A percentile compares a stretch with the other conserved stretches of the same genome.
Evolutionary conservation across 2,329 filamentous ascomycete species (phyloP).

Genomic region (Clonostachys sp.): DNA sequence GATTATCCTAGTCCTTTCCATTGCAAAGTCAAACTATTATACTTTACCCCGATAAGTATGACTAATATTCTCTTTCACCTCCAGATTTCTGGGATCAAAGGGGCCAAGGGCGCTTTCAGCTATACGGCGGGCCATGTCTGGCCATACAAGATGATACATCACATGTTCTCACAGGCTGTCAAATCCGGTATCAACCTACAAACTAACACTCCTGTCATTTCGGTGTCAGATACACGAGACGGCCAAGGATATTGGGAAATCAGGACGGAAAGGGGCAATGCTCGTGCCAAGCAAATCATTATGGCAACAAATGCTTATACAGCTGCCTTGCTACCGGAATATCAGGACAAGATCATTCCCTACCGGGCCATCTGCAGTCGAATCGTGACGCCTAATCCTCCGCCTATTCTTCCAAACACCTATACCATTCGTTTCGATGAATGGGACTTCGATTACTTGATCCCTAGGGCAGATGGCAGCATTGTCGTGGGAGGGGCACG

Average conservation of each 20-base stretch:
- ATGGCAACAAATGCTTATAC: background rate
- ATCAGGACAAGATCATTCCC: background rate
- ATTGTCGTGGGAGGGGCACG: constrained; percentile 20
- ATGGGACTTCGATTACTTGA: constrained; percentile 26
- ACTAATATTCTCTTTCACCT: no score
- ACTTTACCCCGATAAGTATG: background rate
- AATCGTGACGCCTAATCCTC: constrained; percentile 2
- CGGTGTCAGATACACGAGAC: background rate
- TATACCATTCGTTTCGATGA: constrained; percentile 15
- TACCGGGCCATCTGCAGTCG: background rate
- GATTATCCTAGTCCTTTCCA: background rate
- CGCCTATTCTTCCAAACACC: constrained; percentile 10
- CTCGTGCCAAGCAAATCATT: background rate
- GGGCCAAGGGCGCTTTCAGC: constrained; percentile 7
- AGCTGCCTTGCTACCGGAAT: background rate
- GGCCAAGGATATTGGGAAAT: background rate
- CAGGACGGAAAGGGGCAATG: background rate
- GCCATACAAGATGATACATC: constrained; percentile 8
- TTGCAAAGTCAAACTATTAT: background rate
- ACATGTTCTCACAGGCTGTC: constrained; percentile 5
- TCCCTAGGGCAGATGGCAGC: constrained; percentile 35
- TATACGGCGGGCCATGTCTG: constrained; percentile 10
- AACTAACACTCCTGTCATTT: background rate
- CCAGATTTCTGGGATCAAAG: constrained; percentile 19
- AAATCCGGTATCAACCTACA: background rate